Base-by-base conservation (phyloP, 306 rosid species). In the Dalbergia oliveri region DNA sequence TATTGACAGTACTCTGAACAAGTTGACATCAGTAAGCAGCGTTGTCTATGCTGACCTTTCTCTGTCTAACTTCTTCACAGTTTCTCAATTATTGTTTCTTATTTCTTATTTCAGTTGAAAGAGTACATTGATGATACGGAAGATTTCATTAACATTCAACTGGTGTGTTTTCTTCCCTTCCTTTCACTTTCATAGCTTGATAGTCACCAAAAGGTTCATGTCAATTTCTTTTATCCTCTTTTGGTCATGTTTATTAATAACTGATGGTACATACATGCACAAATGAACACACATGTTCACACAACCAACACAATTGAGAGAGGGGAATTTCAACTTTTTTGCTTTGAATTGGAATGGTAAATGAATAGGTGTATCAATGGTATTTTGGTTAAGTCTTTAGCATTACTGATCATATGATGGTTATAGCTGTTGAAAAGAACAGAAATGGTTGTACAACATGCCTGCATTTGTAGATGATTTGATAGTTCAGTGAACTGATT, bases 81-180 rank as follows among this genome's bases (percentile, higher is more conserved):
- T 73, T 71, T 83, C 65, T 82, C 68, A 58, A 63, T 69, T 54
- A 44, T 21, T 8, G 26, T 73, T 63, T 69, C 57, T 19, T 81
- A 70, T 75, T 80, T 80, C 87, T 18, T 85, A 75, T 84, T 86
- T 77, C 94, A 95, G 99, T 81, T 95, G 92, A 95, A 95, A 88
- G 99, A 93, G 76, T 96, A 96, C 89, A 96, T 96, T 43, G 99
- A 93, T 53, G 99, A 96, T 81, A 96, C 99, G 0, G 99, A 96
- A 88, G 98, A 91, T 89, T 96, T 96, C 88, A 96, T 96, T 78
- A 96, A 96, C 93, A 91, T 96, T 81, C 99, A 96, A 84, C 88
- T 96, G 96, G 98, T 96, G 79, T 69, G 87, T 56, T 41, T 21
- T 8, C 9, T 35, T 72, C 69, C 35, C 57, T 21, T 60, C 49